These are phyloP conservation scores for Debaryomyces sp. DNA, from an alignment of 1,139 yeast genomes.

Conservation along the genomic window DNA sequence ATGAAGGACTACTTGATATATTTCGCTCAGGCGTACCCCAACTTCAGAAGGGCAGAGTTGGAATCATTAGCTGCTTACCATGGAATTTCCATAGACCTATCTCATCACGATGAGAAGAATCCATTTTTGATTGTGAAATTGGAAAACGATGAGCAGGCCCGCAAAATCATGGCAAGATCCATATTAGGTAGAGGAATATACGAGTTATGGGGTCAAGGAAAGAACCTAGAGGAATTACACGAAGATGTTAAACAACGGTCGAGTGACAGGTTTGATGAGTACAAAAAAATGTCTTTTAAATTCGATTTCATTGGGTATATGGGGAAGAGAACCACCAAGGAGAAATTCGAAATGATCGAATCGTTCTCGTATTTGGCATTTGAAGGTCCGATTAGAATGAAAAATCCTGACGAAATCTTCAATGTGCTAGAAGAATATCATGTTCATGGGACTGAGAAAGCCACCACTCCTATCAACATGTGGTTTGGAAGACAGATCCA, in stretches of 20 bases:
- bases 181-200: constrained; percentile 75
- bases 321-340: constrained; percentile 59
- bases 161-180: constrained; percentile 62
- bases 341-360: constrained; percentile 68
- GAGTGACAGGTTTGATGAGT: constrained; percentile 30
- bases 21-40: constrained; percentile 82
- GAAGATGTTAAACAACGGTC: constrained; percentile 43
- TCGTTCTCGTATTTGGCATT: constrained; percentile 70
- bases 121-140: constrained; percentile 78
- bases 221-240: constrained; percentile 59
- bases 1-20: constrained; percentile 70
- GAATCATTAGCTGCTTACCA: constrained; percentile 77
- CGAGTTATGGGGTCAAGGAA: constrained; percentile 83
- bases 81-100: constrained; percentile 59
- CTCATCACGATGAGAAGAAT: constrained; percentile 54
- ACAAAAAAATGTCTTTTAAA: constrained; percentile 60
- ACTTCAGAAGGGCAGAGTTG: constrained; percentile 79
- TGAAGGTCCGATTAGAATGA: constrained; percentile 78
- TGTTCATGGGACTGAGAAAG: constrained; percentile 52
- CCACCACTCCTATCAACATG: constrained; percentile 54
- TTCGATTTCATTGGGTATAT: constrained; percentile 79
- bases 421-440: constrained; percentile 75
- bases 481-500: constrained; percentile 81
- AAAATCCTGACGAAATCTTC: constrained; percentile 72
- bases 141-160: constrained; percentile 68